phyloP scores from a whole-genome alignment of 306 rosid species.

The Rosa persica region DNA sequence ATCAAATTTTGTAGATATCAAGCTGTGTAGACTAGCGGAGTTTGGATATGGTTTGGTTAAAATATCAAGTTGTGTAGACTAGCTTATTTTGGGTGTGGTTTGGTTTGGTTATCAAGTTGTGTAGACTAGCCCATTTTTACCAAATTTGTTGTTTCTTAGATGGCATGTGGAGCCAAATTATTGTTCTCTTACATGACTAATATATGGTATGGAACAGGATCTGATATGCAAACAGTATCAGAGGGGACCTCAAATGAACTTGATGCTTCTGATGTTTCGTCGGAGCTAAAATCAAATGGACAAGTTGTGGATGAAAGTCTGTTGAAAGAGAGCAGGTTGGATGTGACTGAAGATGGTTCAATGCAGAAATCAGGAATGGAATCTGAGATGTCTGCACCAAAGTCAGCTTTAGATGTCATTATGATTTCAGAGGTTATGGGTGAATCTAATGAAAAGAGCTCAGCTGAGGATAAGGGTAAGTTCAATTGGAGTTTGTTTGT shows the following conservation, averaged over 20 bases:
- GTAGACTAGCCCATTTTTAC: background rate
- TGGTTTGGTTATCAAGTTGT: background rate
- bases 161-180: background rate
- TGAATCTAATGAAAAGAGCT: conserved; percentile 1
- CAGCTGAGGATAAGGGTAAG: conserved; percentile 33
- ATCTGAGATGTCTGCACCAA: background rate
- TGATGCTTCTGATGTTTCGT: conserved; percentile 35
- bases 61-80: background rate
- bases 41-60: background rate
- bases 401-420: background rate
- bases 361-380: conserved; percentile 16
- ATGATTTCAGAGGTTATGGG: background rate
- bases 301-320: background rate
- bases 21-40: background rate
- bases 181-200: background rate
- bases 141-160: background rate
- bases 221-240: conserved; percentile 19
- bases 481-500: background rate
- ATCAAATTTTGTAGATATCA: background rate
- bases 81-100: background rate
- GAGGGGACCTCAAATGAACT: conserved; percentile 26
- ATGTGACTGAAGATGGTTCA: conserved; percentile 14
- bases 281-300: conserved; percentile 17
- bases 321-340: background rate
- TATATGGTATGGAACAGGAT: conserved; percentile 28